A percentile compares a stretch with the other conserved stretches of the same genome.
phyloP scores from a whole-genome alignment of 306 rosid species.

The Quercus alba region DNA sequence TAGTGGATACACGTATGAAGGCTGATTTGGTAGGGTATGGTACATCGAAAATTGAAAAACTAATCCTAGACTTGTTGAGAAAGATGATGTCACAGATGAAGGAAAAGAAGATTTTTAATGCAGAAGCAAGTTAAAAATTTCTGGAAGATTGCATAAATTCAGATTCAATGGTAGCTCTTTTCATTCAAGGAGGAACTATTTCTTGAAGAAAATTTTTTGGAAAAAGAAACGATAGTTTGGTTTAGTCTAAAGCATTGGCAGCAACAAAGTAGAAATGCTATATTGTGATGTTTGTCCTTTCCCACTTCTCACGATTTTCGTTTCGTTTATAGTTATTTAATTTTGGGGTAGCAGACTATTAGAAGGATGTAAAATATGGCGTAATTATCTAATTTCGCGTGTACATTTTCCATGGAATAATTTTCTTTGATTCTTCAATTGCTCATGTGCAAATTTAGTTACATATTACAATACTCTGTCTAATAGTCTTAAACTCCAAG shows the following conservation, averaged over 20 bases:
- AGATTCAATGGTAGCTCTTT: constrained; percentile 89
- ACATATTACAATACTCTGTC: no score
- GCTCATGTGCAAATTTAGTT: neutral
- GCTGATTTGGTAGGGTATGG: constrained; percentile 77
- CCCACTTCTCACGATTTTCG: no score
- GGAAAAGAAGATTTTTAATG: constrained; percentile 48
- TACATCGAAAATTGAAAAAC: constrained; percentile 45
- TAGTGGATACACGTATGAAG: constrained; percentile 87
- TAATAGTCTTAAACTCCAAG: no score
- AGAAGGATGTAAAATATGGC: neutral
- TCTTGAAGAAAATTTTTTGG: constrained; percentile 35
- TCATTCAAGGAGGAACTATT: constrained; percentile 71
- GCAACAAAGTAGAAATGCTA: no score
- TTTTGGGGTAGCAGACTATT: neutral
- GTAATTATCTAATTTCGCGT: neutral
- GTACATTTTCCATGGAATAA: neutral
- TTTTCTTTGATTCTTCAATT: neutral
- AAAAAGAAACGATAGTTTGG: neutral
- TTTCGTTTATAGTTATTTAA: no score
- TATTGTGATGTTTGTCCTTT: no score
- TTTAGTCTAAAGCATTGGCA: no score
- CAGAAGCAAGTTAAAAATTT: constrained; percentile 67
- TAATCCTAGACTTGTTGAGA: constrained; percentile 60
- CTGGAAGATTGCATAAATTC: constrained; percentile 75
- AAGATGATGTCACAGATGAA: constrained; percentile 69